Percentiles rank a stretch among this genome's conserved stretches.
phyloP scores from a whole-genome alignment of 345 rosid species.

The Lepidium sativum region DNA sequence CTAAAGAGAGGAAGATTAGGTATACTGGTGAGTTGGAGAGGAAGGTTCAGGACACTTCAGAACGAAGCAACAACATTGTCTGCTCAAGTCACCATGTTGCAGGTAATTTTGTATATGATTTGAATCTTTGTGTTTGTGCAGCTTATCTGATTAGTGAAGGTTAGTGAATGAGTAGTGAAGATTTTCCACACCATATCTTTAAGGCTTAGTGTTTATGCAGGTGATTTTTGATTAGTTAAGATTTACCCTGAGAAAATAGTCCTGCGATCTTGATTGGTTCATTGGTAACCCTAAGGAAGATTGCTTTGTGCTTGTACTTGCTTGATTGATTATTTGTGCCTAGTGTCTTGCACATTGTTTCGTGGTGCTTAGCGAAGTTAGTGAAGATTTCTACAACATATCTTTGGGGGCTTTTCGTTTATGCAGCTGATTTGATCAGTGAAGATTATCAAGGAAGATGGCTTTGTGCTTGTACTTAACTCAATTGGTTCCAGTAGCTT shows the following conservation, averaged over 20 bases:
- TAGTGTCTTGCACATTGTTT: neutral
- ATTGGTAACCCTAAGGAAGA: neutral
- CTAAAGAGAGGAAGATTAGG: slow-evolving; percentile 85
- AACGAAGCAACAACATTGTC: slow-evolving; percentile 93
- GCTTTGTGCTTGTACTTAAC: neutral
- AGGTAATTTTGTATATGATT: slow-evolving; percentile 31
- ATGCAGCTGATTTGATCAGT: neutral
- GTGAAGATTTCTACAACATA: neutral
- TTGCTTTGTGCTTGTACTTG: neutral
- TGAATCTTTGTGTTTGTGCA: neutral
- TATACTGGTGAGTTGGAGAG: slow-evolving; percentile 87
- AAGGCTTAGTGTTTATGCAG: neutral
- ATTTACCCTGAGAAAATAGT: neutral
- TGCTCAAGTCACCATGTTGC: slow-evolving; percentile 91
- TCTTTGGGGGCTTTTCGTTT: neutral
- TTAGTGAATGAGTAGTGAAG: too few relatives aligned
- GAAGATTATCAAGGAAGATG: neutral
- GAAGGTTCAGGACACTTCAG: slow-evolving; percentile 97
- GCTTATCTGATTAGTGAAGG: neutral
- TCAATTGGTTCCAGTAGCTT: neutral
- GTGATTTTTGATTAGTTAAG: neutral
- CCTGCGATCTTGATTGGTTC: neutral
- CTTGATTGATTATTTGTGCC: neutral
- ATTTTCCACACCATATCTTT: neutral
- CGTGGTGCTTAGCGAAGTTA: too few relatives aligned